These are phyloP conservation scores for Lathyrus aphaca DNA, from an alignment of 306 rosid species.

Conservation along the genomic window DNA sequence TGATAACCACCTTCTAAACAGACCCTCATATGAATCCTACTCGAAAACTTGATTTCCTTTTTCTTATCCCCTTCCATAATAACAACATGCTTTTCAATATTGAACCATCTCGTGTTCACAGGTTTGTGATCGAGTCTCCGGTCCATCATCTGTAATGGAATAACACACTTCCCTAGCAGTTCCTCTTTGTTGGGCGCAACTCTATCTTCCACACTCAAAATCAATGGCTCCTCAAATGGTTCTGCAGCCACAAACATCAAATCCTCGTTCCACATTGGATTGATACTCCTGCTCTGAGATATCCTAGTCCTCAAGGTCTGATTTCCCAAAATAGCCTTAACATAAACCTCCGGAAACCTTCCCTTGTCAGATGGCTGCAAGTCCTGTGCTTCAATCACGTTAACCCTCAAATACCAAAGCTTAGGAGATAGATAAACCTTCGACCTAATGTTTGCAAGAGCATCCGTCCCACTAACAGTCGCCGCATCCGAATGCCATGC, in stretches of 20 bases:
- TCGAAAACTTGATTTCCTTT: constrained; percentile 86
- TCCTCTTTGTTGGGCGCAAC: constrained; percentile 91
- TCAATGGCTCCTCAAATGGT: constrained; percentile 84
- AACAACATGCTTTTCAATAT: constrained; percentile 69
- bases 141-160: constrained; percentile 59
- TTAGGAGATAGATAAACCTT: constrained; percentile 96
- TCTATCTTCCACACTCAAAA: constrained; percentile 88
- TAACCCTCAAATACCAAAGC: constrained; percentile 98
- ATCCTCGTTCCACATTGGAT: constrained; percentile 99
- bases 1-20: constrained; percentile 97
- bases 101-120: constrained; percentile 77
- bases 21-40: constrained; percentile 88
- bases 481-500: constrained; percentile 99
- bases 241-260: constrained; percentile 94
- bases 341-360: constrained; percentile 84
- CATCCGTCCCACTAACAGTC: constrained; percentile 80
- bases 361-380: constrained; percentile 75
- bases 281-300: constrained; percentile 72
- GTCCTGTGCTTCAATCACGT: constrained; percentile 96
- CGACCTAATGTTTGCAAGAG: constrained; percentile 84
- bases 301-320: constrained; percentile 77
- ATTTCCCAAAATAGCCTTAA: constrained; percentile 78
- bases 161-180: constrained; percentile 69
- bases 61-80: constrained; percentile 88
- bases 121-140: constrained; percentile 85